Evolutionary conservation across 2,329 filamentous ascomycete genomes (phyloP).

Genomic region (Aureobasidium subglaciale): DNA sequence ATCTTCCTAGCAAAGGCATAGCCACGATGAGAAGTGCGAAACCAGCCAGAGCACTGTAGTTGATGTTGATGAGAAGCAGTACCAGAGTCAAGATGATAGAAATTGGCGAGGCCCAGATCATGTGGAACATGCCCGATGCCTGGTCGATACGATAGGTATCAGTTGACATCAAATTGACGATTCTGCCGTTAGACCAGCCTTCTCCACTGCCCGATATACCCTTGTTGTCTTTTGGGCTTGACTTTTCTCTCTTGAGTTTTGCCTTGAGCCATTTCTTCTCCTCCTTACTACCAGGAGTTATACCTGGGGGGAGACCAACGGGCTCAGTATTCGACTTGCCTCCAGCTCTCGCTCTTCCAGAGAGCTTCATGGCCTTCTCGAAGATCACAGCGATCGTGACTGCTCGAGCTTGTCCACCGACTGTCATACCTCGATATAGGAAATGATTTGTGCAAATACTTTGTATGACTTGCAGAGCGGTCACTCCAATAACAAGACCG

Average conservation of each 20-base stretch:
- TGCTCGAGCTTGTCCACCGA: slow-evolving; percentile 75
- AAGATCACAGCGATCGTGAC: slow-evolving; percentile 82
- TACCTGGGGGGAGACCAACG: slow-evolving; percentile 30
- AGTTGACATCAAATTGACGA: slow-evolving; percentile 90
- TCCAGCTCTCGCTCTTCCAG: slow-evolving; percentile 79
- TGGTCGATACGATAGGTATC: slow-evolving; percentile 91
- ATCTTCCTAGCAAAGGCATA: slow-evolving; percentile 67
- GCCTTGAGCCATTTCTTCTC: slow-evolving; percentile 47
- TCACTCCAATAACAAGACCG: slow-evolving; percentile 77
- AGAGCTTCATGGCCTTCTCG: slow-evolving; percentile 85
- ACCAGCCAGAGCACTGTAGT: slow-evolving; percentile 81
- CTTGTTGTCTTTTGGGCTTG: slow-evolving; percentile 37
- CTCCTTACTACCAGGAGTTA: slow-evolving; percentile 42
- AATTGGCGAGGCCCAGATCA: slow-evolving; percentile 82
- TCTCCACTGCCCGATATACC: slow-evolving; percentile 60
- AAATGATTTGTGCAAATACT: slow-evolving; percentile 82
- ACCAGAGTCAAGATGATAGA: slow-evolving; percentile 70
- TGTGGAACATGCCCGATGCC: slow-evolving; percentile 80
- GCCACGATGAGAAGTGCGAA: slow-evolving; percentile 75
- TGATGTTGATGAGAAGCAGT: slow-evolving; percentile 77
- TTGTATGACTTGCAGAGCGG: slow-evolving; percentile 75
- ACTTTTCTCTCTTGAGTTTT: slow-evolving; percentile 34
- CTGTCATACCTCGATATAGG: slow-evolving; percentile 85
- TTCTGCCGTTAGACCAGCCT: slow-evolving; percentile 88
- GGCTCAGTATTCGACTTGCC: slow-evolving; percentile 45